A percentile compares a stretch with the other conserved stretches of the same genome.
Evolutionary conservation across 495 filamentous ascomycete genomes (phyloP).

Genomic region (Penicillium subrubescens): DNA sequence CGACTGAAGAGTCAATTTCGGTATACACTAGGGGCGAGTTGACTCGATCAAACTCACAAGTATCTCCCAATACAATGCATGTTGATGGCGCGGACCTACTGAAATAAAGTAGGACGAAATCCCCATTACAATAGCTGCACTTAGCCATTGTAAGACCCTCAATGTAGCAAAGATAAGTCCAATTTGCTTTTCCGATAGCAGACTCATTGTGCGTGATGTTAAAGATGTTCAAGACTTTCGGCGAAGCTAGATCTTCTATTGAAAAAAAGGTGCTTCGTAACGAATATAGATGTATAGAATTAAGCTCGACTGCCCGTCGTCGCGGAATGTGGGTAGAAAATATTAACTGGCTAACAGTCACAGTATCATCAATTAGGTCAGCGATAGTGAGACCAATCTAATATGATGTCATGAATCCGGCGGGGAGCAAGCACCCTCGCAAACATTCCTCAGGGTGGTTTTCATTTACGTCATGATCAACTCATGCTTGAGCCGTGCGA

Average conservation of each 20-base stretch:
- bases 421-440: too few relatives aligned
- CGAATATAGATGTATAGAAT: neutral
- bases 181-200: neutral
- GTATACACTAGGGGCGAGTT: neutral
- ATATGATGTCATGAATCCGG: too few relatives aligned
- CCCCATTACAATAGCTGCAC: neutral
- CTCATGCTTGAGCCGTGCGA: too few relatives aligned
- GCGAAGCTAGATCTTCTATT: neutral
- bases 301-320: neutral
- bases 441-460: too few relatives aligned
- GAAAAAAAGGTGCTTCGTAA: neutral
- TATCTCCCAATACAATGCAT: neutral
- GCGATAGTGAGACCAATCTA: neutral
- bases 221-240: neutral
- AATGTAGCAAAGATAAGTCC: neutral
- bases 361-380: neutral
- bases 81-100: neutral
- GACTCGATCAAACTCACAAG: neutral
- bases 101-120: neutral
- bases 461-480: too few relatives aligned
- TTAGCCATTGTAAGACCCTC: neutral
- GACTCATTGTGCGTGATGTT: neutral
- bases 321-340: neutral
- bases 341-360: too few relatives aligned
- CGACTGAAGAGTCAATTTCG: neutral